These are phyloP conservation scores for Tricladium varicosporioides DNA, from an alignment of 2,329 filamentous ascomycete species.

Conservation along the genomic window DNA sequence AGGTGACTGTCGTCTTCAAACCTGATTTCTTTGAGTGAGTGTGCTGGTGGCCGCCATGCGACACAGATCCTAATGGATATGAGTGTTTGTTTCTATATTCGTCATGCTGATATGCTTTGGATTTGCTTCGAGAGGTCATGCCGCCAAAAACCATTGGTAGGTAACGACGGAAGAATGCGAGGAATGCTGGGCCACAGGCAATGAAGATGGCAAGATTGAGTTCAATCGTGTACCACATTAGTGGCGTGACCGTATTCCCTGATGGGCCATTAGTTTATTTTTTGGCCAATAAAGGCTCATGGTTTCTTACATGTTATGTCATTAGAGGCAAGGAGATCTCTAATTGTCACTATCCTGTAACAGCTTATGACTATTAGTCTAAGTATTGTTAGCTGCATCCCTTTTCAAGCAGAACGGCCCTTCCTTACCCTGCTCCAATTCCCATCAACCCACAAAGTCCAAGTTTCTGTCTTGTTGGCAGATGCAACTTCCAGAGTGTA, in stretches of 20 bases:
- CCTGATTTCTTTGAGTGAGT: neutral
- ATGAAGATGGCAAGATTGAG: slow-evolving; percentile 4
- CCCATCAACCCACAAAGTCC: slow-evolving; percentile 42
- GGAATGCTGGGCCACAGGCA: neutral
- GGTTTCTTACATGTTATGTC: neutral
- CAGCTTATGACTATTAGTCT: neutral
- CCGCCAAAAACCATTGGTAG: neutral
- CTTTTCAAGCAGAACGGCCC: neutral
- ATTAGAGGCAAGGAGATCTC: neutral
- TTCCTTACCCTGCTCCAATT: slow-evolving; percentile 33
- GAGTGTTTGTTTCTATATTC: neutral
- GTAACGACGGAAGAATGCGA: slow-evolving; percentile 1
- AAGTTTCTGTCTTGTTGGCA: slow-evolving; percentile 44
- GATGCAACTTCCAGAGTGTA: slow-evolving; percentile 42
- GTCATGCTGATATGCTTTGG: neutral
- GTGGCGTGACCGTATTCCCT: neutral
- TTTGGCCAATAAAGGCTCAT: neutral
- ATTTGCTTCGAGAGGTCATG: neutral
- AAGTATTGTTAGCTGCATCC: neutral
- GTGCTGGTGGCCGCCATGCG: neutral
- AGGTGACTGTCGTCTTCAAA: neutral
- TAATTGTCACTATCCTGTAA: neutral
- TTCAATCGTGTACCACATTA: slow-evolving; percentile 5
- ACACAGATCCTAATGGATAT: neutral
- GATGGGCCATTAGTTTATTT: neutral